Evolutionary conservation across 202 grass and related monocot genomes (phyloP).

Genomic region (Carex arenaria): DNA sequence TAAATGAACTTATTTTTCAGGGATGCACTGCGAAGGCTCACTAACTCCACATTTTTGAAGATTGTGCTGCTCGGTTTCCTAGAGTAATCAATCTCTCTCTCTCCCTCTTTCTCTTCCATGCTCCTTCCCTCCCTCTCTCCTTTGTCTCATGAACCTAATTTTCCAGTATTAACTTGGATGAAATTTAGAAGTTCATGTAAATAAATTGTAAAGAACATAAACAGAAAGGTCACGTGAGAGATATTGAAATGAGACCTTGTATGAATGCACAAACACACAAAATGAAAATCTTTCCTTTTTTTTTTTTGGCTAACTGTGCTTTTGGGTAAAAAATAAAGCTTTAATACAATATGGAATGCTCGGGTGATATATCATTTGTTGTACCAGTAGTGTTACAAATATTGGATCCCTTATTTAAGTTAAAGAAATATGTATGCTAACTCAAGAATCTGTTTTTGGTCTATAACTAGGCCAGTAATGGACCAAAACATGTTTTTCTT

Average conservation of each 20-base stretch:
- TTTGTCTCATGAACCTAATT: background rate
- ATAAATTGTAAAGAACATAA: background rate
- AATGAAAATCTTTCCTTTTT: background rate
- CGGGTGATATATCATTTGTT: background rate
- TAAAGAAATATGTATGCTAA: background rate
- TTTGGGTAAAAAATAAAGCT: background rate
- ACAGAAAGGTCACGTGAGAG: background rate
- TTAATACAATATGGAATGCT: background rate
- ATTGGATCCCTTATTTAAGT: background rate
- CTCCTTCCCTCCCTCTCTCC: background rate
- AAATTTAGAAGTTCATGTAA: background rate
- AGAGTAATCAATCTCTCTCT: constrained; percentile 21
- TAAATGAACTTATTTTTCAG: constrained; percentile 26
- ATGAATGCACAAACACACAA: background rate
- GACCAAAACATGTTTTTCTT: constrained; percentile 43
- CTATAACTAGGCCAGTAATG: constrained; percentile 31
- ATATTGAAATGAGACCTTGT: background rate
- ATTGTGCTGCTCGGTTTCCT: constrained; percentile 27
- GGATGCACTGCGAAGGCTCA: constrained; percentile 23
- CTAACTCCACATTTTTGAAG: constrained; percentile 22
- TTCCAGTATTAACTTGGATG: background rate
- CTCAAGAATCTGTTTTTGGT: background rate
- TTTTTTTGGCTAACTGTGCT: background rate
- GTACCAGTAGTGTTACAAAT: background rate
- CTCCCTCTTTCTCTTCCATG: background rate